These are phyloP conservation scores for Aspergillus sp. DNA, from an alignment of 2,329 filamentous ascomycete species.

Conservation along the genomic window DNA sequence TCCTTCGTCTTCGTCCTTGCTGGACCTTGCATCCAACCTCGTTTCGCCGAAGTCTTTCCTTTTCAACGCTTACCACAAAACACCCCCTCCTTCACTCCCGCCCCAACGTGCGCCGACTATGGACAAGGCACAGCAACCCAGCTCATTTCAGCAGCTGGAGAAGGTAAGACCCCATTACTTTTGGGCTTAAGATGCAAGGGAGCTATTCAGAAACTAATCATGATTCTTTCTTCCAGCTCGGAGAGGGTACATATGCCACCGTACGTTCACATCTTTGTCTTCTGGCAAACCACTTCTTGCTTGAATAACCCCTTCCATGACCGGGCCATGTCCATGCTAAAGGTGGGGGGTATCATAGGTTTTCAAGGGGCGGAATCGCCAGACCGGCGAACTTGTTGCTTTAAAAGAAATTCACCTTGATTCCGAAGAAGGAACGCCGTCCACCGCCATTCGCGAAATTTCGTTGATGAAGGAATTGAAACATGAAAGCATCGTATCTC, in stretches of 20 bases:
- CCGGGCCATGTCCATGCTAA: constrained; percentile 19
- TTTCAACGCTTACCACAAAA: constrained; percentile 24
- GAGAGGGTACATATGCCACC: constrained; percentile 97
- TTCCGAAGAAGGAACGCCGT: constrained; percentile 95
- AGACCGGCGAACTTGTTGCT: constrained; percentile 94
- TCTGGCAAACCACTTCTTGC: background rate
- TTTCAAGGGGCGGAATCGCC: constrained; percentile 96
- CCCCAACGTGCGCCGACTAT: constrained; percentile 50
- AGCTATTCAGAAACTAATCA: background rate
- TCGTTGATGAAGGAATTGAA: constrained; percentile 99
- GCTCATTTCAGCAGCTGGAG: constrained; percentile 98
- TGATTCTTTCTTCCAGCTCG: constrained; percentile 55
- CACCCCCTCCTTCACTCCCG: constrained; percentile 15
- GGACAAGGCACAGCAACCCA: constrained; percentile 90
- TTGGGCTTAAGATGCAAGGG: background rate
- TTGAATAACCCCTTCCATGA: background rate
- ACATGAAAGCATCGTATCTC: constrained; percentile 95
- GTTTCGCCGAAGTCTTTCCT: constrained; percentile 41
- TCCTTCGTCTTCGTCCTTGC: constrained; percentile 19
- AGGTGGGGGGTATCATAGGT: constrained; percentile 60
- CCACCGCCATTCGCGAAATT: constrained; percentile 96
- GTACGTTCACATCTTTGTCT: constrained; percentile 54
- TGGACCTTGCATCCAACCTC: constrained; percentile 34
- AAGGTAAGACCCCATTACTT: constrained; percentile 52
- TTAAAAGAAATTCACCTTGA: constrained; percentile 99